Evolutionary conservation across 108 stramenopile species (phyloP).

Genomic region (Discostella stelligeroides): DNA sequence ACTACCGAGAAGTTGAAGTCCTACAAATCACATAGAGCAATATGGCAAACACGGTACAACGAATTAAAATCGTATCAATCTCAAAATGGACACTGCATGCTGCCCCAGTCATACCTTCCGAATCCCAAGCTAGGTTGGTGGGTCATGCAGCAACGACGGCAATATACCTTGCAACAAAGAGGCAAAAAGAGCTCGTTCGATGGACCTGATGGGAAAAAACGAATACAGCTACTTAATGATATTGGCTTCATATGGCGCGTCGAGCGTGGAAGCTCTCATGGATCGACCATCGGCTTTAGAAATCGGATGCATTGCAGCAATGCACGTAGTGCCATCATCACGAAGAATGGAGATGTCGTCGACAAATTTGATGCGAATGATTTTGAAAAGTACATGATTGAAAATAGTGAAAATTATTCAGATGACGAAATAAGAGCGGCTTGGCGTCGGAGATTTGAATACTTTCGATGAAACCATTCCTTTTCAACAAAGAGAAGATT

Average conservation of each 20-base stretch:
- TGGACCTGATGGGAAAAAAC: slow-evolving; percentile 1
- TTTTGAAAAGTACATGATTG: slow-evolving; percentile 17
- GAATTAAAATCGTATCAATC: slow-evolving; percentile 42
- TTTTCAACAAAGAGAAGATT: too few relatives aligned
- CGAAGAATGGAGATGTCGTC: not conserved
- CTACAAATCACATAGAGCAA: slow-evolving; percentile 5
- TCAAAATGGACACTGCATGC: slow-evolving; percentile 55
- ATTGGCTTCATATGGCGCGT: slow-evolving; percentile 33
- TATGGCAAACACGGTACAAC: slow-evolving; percentile 23
- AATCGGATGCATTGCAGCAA: not conserved
- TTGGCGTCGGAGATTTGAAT: slow-evolving; percentile 16
- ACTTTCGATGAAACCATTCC: slow-evolving; percentile 14
- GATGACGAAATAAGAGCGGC: slow-evolving; percentile 29
- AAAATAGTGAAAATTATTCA: slow-evolving; percentile 2
- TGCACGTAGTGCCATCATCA: not conserved
- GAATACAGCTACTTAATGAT: slow-evolving; percentile 20
- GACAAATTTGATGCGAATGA: not conserved
- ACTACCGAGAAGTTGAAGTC: not conserved
- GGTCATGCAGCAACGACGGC: slow-evolving; percentile 61
- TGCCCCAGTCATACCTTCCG: slow-evolving; percentile 49
- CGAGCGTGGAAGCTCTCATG: slow-evolving; percentile 16
- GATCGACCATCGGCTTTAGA: not conserved
- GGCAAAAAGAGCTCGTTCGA: slow-evolving; percentile 29
- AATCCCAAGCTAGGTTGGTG: slow-evolving; percentile 54
- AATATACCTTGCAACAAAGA: slow-evolving; percentile 42